Percentiles rank a stretch among this genome's conserved stretches.
These are phyloP conservation scores for Emmonsiellopsis sp. DNA, from an alignment of 2,329 filamentous ascomycete species.

Conservation along the genomic window DNA sequence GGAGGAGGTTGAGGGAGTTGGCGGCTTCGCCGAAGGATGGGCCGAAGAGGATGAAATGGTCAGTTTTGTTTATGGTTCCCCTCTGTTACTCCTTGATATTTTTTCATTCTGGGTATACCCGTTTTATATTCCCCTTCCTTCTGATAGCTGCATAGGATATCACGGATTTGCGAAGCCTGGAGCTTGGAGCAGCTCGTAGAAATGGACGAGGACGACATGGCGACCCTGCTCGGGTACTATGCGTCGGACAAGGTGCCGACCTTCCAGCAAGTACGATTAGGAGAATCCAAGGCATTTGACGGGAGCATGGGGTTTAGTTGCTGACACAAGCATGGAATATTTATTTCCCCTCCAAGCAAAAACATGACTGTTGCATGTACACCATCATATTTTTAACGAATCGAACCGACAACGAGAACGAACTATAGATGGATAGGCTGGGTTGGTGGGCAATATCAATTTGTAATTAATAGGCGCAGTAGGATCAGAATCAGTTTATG, in stretches of 20 bases:
- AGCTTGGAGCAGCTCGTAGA: constrained; percentile 68
- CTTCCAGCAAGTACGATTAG: constrained; percentile 12
- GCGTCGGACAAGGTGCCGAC: constrained; percentile 15
- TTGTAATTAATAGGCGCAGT: too few relatives aligned
- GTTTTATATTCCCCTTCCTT: not conserved
- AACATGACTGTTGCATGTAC: too few relatives aligned
- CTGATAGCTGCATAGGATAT: constrained; percentile 54
- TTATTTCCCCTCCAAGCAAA: too few relatives aligned
- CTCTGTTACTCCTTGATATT: not conserved
- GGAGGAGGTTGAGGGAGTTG: constrained; percentile 66
- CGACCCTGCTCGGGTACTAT: constrained; percentile 62
- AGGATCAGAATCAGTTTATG: too few relatives aligned
- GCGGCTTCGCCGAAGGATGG: constrained; percentile 66
- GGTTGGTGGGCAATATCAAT: too few relatives aligned
- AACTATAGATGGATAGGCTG: too few relatives aligned
- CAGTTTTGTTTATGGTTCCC: constrained; percentile 19
- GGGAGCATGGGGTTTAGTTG: constrained; percentile 19
- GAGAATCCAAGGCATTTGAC: constrained; percentile 13
- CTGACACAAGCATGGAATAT: not conserved
- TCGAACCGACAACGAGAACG: too few relatives aligned
- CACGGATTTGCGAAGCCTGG: constrained; percentile 71
- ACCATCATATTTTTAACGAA: too few relatives aligned
- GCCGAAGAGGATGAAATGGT: constrained; percentile 86
- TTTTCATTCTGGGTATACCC: not conserved
- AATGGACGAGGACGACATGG: constrained; percentile 70